These are phyloP conservation scores for Acorus gramineus DNA, from an alignment of 106 monocot species.

Conservation along the genomic window DNA sequence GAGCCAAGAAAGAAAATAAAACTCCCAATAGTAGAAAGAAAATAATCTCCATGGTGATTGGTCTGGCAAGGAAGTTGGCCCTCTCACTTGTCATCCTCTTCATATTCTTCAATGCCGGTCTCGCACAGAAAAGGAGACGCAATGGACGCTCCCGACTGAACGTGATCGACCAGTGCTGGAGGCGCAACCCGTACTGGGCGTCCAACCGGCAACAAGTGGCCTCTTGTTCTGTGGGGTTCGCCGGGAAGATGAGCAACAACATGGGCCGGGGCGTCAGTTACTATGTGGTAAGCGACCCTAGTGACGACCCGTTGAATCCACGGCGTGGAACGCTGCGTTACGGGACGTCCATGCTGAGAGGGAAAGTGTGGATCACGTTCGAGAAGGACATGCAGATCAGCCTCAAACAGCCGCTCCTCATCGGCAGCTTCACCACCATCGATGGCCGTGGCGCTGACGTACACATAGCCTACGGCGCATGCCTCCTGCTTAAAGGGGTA, in stretches of 20 bases:
- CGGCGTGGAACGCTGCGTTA: slow-evolving; percentile 53
- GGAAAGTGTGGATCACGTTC: slow-evolving; percentile 79
- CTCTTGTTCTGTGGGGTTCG: slow-evolving; percentile 58
- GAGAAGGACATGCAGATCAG: slow-evolving; percentile 44
- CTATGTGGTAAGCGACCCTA: slow-evolving; percentile 54
- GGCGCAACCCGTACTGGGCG: slow-evolving; percentile 33
- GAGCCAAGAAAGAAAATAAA: no score
- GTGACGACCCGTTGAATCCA: slow-evolving; percentile 48
- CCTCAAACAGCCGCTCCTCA: slow-evolving; percentile 32
- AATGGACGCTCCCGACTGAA: slow-evolving; percentile 1
- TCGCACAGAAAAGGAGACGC: no score
- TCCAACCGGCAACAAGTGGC: slow-evolving; percentile 45
- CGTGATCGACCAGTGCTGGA: slow-evolving; percentile 35
- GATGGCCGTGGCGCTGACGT: slow-evolving; percentile 70
- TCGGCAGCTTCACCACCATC: slow-evolving; percentile 57
- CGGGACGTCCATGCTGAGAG: slow-evolving; percentile 31
- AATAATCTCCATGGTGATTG: no score
- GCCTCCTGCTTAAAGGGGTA: slow-evolving; percentile 31
- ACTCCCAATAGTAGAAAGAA: no score
- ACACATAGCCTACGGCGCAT: slow-evolving; percentile 63
- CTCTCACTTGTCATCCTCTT: not conserved
- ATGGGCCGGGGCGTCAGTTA: slow-evolving; percentile 20
- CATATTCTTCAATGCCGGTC: not conserved
- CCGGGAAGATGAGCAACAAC: slow-evolving; percentile 71
- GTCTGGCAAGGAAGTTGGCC: not conserved